Conservation (phyloP, 2,329 filamentous ascomycete species). For the Calonectria pteridis region DNA sequence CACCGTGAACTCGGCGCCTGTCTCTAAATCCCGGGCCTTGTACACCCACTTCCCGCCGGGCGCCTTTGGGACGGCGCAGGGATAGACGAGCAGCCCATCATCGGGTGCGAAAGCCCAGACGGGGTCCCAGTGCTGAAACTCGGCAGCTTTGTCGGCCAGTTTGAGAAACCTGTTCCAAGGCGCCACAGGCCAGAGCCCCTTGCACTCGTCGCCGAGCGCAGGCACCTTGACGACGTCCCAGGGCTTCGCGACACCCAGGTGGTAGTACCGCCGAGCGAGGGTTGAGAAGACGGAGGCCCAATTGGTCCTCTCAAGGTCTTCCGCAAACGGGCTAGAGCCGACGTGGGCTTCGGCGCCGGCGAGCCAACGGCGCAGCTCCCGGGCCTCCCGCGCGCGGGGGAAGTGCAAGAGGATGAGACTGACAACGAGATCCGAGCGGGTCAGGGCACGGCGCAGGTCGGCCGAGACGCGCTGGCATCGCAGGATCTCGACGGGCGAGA, state of each 20-base stretch:
- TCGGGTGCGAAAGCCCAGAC: constrained; percentile 67
- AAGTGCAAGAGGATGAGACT: constrained; percentile 64
- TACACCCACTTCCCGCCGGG: constrained; percentile 43
- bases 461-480: constrained; percentile 65
- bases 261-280: constrained; percentile 67
- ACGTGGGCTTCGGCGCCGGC: not conserved
- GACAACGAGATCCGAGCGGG: constrained; percentile 58
- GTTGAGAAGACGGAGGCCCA: constrained; percentile 61
- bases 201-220: constrained; percentile 32
- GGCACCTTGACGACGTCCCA: constrained; percentile 45
- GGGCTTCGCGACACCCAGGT: constrained; percentile 62
- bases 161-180: constrained; percentile 61
- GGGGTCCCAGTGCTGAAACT: constrained; percentile 61
- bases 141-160: constrained; percentile 53
- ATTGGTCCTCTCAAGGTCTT: constrained; percentile 38
- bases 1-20: constrained; percentile 56
- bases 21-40: constrained; percentile 64
- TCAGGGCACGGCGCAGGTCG: constrained; percentile 63
- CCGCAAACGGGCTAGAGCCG: not conserved
- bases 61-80: constrained; percentile 39
- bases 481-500: constrained; percentile 64
- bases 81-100: constrained; percentile 69
- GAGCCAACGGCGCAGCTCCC: constrained; percentile 47
- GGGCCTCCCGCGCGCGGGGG: constrained; percentile 65
- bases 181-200: constrained; percentile 51